Evolutionary conservation across 345 rosid genomes (phyloP).

Genomic region (Hirschfeldia incana): DNA sequence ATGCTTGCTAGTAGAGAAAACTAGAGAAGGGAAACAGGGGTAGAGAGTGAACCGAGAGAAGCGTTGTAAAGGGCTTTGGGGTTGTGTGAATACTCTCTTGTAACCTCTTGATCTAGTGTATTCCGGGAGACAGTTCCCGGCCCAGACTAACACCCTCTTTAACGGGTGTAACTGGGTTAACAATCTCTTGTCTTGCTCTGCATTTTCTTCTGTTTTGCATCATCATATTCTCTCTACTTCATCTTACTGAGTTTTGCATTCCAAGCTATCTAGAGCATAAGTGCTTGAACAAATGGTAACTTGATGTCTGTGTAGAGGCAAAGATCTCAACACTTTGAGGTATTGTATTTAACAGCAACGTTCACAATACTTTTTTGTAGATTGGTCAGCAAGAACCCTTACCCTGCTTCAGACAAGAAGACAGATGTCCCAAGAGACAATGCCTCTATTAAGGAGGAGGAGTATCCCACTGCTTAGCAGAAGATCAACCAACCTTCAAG

Average conservation of each 20-base stretch:
- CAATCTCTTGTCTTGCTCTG: too few species aligned
- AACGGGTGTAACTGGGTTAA: too few species aligned
- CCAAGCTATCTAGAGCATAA: not conserved
- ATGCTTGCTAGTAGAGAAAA: not conserved
- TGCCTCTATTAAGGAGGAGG: slow-evolving; percentile 39
- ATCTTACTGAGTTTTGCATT: not conserved
- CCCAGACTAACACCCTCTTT: too few species aligned
- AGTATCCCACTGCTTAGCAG: slow-evolving; percentile 33
- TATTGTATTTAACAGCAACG: slow-evolving; percentile 14
- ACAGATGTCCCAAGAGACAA: slow-evolving; percentile 41
- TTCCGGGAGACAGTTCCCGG: too few species aligned
- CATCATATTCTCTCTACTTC: not conserved
- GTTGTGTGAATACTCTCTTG: not conserved
- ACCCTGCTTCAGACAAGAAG: slow-evolving; percentile 49
- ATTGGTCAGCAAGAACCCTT: slow-evolving; percentile 78
- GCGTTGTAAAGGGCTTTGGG: too few species aligned
- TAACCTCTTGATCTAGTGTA: too few species aligned
- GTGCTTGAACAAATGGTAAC: not conserved
- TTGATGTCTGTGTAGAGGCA: not conserved
- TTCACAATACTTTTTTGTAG: slow-evolving; percentile 39
- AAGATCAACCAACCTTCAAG: slow-evolving; percentile 10
- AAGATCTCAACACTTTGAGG: not conserved
- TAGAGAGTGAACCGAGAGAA: too few species aligned
- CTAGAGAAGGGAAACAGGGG: not conserved
- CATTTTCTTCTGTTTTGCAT: not conserved